Evolutionary conservation across 352 stramenopile species (phyloP).

Genomic region (Phytophthora hibernalis): DNA sequence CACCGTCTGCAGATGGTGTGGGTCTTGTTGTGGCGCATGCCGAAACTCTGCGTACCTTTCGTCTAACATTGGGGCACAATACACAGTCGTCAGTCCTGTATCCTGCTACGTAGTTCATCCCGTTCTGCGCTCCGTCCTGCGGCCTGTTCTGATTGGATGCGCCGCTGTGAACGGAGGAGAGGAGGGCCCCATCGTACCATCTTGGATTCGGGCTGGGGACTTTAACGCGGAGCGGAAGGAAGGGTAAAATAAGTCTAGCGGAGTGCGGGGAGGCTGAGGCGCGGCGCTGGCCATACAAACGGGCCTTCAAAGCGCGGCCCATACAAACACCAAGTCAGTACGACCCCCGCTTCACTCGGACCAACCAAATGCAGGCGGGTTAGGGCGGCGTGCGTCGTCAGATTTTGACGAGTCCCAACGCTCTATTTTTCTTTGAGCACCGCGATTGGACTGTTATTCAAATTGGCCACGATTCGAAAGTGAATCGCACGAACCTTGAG

Average conservation of each 20-base stretch:
- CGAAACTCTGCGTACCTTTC: conserved; percentile 99
- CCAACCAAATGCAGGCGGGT: conserved; percentile 64
- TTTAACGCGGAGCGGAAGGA: conserved; percentile 90
- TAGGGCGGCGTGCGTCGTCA: conserved; percentile 2
- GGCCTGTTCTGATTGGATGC: conserved; percentile 12
- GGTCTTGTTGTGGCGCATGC: conserved; percentile 99
- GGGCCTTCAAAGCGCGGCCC: conserved; percentile 33
- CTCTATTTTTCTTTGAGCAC: background rate
- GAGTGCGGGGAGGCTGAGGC: conserved; percentile 38
- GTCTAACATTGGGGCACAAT: conserved; percentile 84
- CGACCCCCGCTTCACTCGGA: conserved; percentile 58
- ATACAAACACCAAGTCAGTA: conserved; percentile 81
- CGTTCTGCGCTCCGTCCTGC: background rate
- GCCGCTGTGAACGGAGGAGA: conserved; percentile 25
- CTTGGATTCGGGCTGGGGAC: conserved; percentile 85
- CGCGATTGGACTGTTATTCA: conserved; percentile 15
- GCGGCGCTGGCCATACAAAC: conserved; percentile 65
- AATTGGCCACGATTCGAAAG: conserved; percentile 10
- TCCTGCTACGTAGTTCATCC: background rate
- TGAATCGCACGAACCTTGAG: conserved; percentile 11
- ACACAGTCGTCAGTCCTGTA: conserved; percentile 25
- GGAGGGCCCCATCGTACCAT: conserved; percentile 61
- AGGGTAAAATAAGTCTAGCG: conserved; percentile 83
- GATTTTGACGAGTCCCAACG: conserved; percentile 25
- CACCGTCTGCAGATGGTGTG: conserved; percentile 99